Conservation (phyloP, 2,329 filamentous ascomycete species). For the Coniochaeta prunicola region DNA sequence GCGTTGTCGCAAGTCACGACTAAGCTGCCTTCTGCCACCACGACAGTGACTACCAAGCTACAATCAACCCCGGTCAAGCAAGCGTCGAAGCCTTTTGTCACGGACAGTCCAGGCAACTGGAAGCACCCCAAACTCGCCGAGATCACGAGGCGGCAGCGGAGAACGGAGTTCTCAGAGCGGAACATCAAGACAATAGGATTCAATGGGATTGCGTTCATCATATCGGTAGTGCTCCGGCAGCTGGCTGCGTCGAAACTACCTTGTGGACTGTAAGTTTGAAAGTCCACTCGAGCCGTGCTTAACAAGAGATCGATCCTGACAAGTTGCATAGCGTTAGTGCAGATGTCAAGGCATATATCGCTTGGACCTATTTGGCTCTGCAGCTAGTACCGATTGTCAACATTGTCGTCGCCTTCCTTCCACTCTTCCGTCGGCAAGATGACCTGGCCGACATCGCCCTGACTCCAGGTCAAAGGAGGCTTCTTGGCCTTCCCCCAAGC, state of each 20-base stretch:
- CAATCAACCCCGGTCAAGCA: slow-evolving; percentile 27
- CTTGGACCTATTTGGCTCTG: slow-evolving; percentile 37
- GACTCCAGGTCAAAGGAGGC: slow-evolving; percentile 77
- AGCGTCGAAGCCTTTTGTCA: slow-evolving; percentile 14
- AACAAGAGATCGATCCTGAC: slow-evolving; percentile 5
- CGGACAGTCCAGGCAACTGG: slow-evolving; percentile 72
- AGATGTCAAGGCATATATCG: slow-evolving; percentile 26
- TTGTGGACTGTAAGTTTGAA: slow-evolving; percentile 29
- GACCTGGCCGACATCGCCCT: slow-evolving; percentile 83
- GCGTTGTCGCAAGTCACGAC: background rate
- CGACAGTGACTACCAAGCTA: background rate
- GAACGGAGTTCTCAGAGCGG: slow-evolving; percentile 68
- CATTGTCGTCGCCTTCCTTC: slow-evolving; percentile 62
- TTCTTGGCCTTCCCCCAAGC: slow-evolving; percentile 72
- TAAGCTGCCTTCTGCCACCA: background rate
- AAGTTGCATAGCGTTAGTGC: slow-evolving; percentile 21
- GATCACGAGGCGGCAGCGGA: slow-evolving; percentile 74
- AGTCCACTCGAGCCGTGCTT: slow-evolving; percentile 1
- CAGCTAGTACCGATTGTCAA: slow-evolving; percentile 61
- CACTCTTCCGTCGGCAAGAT: slow-evolving; percentile 66
- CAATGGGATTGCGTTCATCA: slow-evolving; percentile 48
- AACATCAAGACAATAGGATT: slow-evolving; percentile 65
- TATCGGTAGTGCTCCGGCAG: slow-evolving; percentile 23
- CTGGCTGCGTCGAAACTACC: slow-evolving; percentile 11
- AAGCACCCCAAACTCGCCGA: slow-evolving; percentile 83